A percentile compares a stretch with the other conserved stretches of the same genome.
These are phyloP conservation scores for Fusarium pseudocircinatum DNA, from an alignment of 2,329 filamentous ascomycete species.

Conservation along the genomic window DNA sequence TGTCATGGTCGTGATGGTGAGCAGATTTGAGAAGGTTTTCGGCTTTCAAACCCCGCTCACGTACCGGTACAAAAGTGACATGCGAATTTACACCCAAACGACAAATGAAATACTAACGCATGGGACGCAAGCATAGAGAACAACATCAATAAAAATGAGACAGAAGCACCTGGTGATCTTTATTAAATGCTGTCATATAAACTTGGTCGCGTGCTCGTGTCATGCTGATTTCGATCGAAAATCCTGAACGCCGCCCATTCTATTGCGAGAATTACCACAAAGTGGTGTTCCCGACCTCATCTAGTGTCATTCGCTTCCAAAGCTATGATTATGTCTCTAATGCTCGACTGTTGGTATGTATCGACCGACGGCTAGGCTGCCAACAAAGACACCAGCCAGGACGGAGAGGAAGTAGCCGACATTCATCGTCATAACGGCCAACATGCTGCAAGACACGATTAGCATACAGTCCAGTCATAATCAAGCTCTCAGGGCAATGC, in stretches of 20 bases:
- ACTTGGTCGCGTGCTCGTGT: not conserved
- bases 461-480: not conserved
- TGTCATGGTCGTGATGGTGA: conserved; percentile 44
- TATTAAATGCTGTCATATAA: not conserved
- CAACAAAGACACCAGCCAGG: conserved; percentile 84
- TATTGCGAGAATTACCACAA: not conserved
- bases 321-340: conserved; percentile 9
- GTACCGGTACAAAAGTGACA: conserved; percentile 51
- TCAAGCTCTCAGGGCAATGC: not conserved
- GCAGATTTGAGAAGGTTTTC: conserved; percentile 64
- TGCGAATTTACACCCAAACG: not conserved
- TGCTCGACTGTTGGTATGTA: conserved; percentile 66
- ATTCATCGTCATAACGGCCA: conserved; percentile 91
- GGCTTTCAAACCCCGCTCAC: conserved; percentile 17
- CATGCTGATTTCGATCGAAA: not conserved
- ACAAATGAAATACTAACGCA: not conserved
- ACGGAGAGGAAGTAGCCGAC: conserved; percentile 85
- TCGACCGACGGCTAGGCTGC: conserved; percentile 82
- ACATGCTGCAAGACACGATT: conserved; percentile 71
- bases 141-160: not conserved
- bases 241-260: not conserved
- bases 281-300: not conserved
- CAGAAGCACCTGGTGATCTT: not conserved
- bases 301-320: not conserved
- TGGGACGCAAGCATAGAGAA: not conserved